Conservation (phyloP, 495 filamentous ascomycete genomes). For the Penicillium lagena region DNA sequence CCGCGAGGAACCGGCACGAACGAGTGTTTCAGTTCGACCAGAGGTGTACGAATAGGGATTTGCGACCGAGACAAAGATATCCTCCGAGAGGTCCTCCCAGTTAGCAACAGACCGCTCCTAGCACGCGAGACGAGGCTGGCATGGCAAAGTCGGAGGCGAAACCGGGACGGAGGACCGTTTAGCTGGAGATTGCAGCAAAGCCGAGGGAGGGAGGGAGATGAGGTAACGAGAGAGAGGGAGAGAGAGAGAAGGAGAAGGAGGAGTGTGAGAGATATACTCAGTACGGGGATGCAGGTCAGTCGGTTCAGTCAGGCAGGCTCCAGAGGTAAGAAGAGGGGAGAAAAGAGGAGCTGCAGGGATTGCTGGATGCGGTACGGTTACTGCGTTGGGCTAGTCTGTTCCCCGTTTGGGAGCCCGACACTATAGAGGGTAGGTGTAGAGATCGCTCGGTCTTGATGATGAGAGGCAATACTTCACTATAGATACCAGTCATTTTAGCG, state of each 20-base stretch:
- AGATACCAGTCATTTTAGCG: too few species aligned
- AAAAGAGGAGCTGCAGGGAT: conserved; percentile 8
- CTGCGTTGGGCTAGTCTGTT: too few species aligned
- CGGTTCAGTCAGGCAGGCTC: too few species aligned
- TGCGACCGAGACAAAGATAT: background rate
- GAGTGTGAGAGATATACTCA: background rate
- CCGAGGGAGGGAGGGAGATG: background rate
- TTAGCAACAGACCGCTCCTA: conserved; percentile 9
- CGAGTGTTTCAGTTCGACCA: background rate
- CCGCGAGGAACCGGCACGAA: conserved; percentile 1
- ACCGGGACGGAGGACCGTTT: conserved; percentile 4
- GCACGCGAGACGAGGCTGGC: conserved; percentile 16
- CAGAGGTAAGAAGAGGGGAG: conserved; percentile 1
- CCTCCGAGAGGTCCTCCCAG: background rate
- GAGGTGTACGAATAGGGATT: background rate
- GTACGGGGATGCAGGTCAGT: background rate
- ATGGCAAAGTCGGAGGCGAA: conserved; percentile 17
- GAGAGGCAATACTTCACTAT: too few species aligned
- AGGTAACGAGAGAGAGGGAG: background rate
- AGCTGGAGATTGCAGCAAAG: background rate
- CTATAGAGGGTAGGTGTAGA: too few species aligned
- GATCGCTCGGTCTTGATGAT: too few species aligned
- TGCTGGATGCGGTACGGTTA: background rate
- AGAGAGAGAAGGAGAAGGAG: too few species aligned
- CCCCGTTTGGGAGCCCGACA: background rate